Evolutionary conservation across 2,329 filamentous ascomycete genomes (phyloP).

Genomic region (Cercospora brassicicola): DNA sequence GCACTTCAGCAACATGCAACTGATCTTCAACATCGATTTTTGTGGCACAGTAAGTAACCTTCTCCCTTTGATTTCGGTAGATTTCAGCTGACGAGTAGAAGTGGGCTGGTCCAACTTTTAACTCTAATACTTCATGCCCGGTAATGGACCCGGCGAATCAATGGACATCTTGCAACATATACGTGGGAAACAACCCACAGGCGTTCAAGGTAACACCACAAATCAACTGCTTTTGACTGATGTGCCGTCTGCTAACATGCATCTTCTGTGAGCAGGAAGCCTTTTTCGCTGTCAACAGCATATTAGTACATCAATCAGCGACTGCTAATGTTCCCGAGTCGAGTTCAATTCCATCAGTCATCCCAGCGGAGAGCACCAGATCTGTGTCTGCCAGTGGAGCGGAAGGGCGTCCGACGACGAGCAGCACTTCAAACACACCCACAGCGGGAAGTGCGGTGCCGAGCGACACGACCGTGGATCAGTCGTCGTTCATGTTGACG

Average conservation of each 20-base stretch:
- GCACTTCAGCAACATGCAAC: slow-evolving; percentile 39
- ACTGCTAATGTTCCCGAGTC: slow-evolving; percentile 18
- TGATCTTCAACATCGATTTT: slow-evolving; percentile 42
- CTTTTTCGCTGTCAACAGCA: slow-evolving; percentile 45
- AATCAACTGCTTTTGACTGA: background rate
- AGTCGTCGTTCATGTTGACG: background rate
- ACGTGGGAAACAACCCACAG: slow-evolving; percentile 18
- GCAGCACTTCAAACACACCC: background rate
- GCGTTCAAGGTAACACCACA: slow-evolving; percentile 30
- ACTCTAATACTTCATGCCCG: slow-evolving; percentile 30
- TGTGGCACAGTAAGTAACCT: slow-evolving; percentile 37
- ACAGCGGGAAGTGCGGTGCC: background rate
- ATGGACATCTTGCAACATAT: slow-evolving; percentile 36
- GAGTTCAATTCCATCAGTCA: slow-evolving; percentile 21
- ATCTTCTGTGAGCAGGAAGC: slow-evolving; percentile 24
- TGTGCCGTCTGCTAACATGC: background rate
- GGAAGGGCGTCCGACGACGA: slow-evolving; percentile 24
- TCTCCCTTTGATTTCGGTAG: background rate
- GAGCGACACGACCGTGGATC: background rate
- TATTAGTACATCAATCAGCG: slow-evolving; percentile 40
- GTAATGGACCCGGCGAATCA: slow-evolving; percentile 31
- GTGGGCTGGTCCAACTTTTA: slow-evolving; percentile 38
- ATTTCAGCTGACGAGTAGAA: background rate
- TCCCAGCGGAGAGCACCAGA: slow-evolving; percentile 24
- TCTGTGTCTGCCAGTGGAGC: slow-evolving; percentile 23